Percentiles rank a stretch among this genome's conserved stretches.
These are phyloP conservation scores for Poa annua DNA, from an alignment of 176 grass and related monocot species.

Conservation along the genomic window DNA sequence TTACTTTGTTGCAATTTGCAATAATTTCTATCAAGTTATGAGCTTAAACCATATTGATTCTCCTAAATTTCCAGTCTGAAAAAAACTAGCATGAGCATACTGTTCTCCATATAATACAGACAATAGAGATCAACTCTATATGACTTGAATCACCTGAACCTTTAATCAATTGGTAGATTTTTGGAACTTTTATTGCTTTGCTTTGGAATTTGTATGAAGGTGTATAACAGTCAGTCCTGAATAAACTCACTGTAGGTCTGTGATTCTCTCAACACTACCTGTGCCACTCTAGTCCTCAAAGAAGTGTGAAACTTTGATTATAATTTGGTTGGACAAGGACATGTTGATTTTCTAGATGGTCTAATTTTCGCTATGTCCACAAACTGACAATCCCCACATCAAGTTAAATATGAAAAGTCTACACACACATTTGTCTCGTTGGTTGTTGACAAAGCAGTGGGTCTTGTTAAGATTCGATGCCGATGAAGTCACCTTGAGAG, in stretches of 20 bases:
- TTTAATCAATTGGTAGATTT: conserved; percentile 33
- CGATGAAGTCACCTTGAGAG: conserved; percentile 22
- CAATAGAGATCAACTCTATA: conserved; percentile 25
- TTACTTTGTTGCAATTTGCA: conserved; percentile 22
- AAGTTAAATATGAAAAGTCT: conserved; percentile 38
- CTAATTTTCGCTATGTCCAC: conserved; percentile 38
- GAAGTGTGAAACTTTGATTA: conserved; percentile 33
- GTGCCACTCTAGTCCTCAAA: not conserved
- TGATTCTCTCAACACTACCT: too few relatives aligned
- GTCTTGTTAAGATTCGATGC: conserved; percentile 35
- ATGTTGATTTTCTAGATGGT: conserved; percentile 38
- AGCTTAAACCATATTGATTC: conserved; percentile 38
- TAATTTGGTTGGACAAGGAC: conserved; percentile 42
- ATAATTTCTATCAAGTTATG: conserved; percentile 10
- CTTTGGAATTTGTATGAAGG: conserved; percentile 11
- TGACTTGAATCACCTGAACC: conserved; percentile 30
- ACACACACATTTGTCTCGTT: conserved; percentile 39
- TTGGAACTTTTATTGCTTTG: conserved; percentile 5
- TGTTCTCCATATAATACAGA: conserved; percentile 27
- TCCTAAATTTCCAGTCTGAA: conserved; percentile 37
- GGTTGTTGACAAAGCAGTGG: conserved; percentile 30
- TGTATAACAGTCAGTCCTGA: not conserved
- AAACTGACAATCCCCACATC: conserved; percentile 40
- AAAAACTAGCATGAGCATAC: not conserved
- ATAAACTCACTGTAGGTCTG: not conserved